Base-by-base conservation (phyloP, 1,284 basidiomycete genomes). In the Rhodotorula sp. region DNA sequence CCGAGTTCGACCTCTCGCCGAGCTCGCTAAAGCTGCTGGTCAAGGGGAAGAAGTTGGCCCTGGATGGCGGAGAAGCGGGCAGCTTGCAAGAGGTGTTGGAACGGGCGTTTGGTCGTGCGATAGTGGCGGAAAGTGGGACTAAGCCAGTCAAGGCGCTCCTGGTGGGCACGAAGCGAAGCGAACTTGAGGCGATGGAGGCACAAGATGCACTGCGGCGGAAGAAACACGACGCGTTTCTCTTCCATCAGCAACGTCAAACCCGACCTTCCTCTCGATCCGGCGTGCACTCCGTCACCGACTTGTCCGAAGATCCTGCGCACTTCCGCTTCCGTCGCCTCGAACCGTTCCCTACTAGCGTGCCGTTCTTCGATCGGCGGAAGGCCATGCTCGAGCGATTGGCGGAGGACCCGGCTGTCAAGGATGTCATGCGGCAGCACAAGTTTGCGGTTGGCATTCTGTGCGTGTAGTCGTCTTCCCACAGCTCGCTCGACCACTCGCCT, bases 381-480 rank as follows among this genome's bases (percentile, higher is more conserved):
- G 67, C 66, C 18, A 70, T 75, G 67, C 59, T 76, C 30, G 55
- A 71, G 47, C 61, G 68, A 37, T 40, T 76, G 11, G 61, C 61
- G 24, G 58, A 60, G 37, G 76, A 76, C 26, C 59, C 64, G 58
- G 76, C 74, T 3, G 70, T 76, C 2, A 37, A 64, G 40, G 69
- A 74, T 50, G 63, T 70, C 26, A 73, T 75, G 67, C 34, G 48
- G 54, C 47, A 47, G 47, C 70, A 70, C 56, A 58, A 53, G 52
- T 76, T 69, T 13, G 71, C 66, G 5, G 71, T 72, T 2, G 69
- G 65, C 0, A 26, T 64, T 11, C 40, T 75, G 65, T 74, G 59
- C 53, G 67, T 68, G 22, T 87, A 15, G 4, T 20, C 13, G 1
- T 47, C 34, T 1, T 26, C 26, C 50, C 6, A 11, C 40, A n/a